Percentiles rank a stretch among this genome's conserved stretches.
phyloP scores from a whole-genome alignment of 805 yeast genomes.

The Candida methanosorbosa region DNA sequence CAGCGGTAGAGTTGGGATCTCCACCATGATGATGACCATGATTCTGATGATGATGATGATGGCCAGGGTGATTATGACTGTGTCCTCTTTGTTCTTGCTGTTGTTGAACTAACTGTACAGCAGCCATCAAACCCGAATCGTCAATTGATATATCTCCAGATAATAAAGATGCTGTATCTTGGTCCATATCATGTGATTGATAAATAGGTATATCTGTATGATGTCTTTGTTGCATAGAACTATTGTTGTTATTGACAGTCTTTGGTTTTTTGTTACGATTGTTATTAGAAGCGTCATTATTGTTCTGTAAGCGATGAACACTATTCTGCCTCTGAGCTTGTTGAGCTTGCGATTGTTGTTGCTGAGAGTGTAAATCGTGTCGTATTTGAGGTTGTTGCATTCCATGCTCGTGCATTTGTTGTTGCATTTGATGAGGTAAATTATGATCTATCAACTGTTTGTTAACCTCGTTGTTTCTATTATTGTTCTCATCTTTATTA shows the following conservation, averaged over 20 bases:
- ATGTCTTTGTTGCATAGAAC: neutral
- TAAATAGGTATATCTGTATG: neutral
- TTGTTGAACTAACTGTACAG: conserved; percentile 48
- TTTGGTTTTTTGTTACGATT: too few relatives aligned
- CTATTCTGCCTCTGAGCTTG: too few relatives aligned
- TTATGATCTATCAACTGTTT: too few relatives aligned
- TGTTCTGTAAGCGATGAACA: too few relatives aligned
- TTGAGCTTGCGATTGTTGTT: too few relatives aligned
- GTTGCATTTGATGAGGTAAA: neutral
- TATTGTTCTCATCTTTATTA: neutral
- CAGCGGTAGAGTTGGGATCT: neutral
- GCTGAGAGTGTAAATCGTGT: too few relatives aligned
- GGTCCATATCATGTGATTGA: conserved; percentile 2
- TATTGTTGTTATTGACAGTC: neutral
- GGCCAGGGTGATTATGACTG: too few relatives aligned
- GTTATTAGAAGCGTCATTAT: too few relatives aligned
- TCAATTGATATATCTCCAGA: conserved; percentile 31
- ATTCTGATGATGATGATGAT: conserved; percentile 9
- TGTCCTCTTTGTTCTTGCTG: conserved; percentile 7
- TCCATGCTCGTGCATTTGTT: neutral
- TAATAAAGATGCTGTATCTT: neutral
- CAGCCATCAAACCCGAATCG: conserved; percentile 39
- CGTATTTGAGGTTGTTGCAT: neutral
- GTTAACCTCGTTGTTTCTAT: conserved; percentile 2
- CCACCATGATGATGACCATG: too few relatives aligned